Base-by-base conservation (phyloP, 2,329 filamentous ascomycete species). In the Lecanicillium sp. region DNA sequence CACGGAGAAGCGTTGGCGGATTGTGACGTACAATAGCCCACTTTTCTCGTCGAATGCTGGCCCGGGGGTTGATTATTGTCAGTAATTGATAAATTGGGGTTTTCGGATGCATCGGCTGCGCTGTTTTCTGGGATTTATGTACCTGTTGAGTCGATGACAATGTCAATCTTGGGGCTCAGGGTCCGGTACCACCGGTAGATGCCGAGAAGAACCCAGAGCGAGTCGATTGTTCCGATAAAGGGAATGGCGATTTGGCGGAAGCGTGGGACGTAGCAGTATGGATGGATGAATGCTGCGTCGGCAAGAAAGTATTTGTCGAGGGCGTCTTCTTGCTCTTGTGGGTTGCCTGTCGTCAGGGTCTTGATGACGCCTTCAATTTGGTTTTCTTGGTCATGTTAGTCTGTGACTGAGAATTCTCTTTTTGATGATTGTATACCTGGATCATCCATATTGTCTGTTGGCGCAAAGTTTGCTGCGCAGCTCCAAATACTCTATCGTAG, bases 151-250 rank as follows among this genome's bases (percentile, higher is more conserved):
- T 86, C 73, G 14, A 95, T 67, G 2, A 71, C 63, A 11, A 90
- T 62, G 31, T 80, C 70, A 47, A 92, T 84, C 14, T 68, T 65
- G 0, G 88, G 88, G 44, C 80, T 86, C 54, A 94, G 67, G 46
- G 90, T 83, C 53, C 87, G 85, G 60, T 94, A 90, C 84, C 83
- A 89, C 29, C 78, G 75, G 53, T 86, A 94, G 41, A 94, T 80
- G 48, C 71, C 69, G 34, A 73, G 63, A 14, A 94, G 69, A 5
- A 85, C 55, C 61, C 70, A 77, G 31, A 85, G 71, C 9, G 83
- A 89, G 45, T 80, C 75, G 17, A 75, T 40, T 1, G 51, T 49
- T 7, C 60, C 57, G 1, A 65, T 47, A 3, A 69, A 49, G 2
- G 67, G 70, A 2, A 73, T 35, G 2, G 53, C 42, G 20, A 61